Conservation (phyloP, 352 stramenopile genomes). For the Phytophthora fragariae region DNA sequence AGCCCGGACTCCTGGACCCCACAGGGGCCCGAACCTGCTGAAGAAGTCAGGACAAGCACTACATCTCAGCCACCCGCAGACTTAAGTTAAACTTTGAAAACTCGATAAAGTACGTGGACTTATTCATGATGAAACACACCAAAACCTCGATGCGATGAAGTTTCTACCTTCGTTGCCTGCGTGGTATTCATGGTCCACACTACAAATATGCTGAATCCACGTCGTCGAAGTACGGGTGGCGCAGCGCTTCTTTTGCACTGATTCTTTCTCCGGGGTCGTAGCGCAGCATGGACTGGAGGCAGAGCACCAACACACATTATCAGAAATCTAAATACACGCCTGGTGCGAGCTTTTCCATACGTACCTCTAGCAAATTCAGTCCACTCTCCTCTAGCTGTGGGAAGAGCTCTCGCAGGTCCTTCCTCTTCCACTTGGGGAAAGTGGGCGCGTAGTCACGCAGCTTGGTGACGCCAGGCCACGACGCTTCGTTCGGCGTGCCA, state of each 20-base stretch:
- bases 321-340: constrained; percentile 8
- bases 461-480: constrained; percentile 97
- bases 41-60: constrained; percentile 4
- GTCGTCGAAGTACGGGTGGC: constrained; percentile 88
- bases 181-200: not conserved
- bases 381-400: constrained; percentile 64
- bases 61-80: constrained; percentile 5
- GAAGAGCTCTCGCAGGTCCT: constrained; percentile 74
- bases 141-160: not conserved
- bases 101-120: constrained; percentile 36
- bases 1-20: not conserved
- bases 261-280: constrained; percentile 80
- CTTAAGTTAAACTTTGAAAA: not conserved
- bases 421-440: constrained; percentile 97
- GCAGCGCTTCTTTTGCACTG: constrained; percentile 83
- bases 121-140: constrained; percentile 28
- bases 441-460: constrained; percentile 95
- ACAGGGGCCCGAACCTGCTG: constrained; percentile 6
- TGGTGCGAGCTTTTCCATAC: not conserved
- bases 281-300: constrained; percentile 65
- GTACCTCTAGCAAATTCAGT: constrained; percentile 74
- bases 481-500: constrained; percentile 96
- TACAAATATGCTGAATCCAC: constrained; percentile 80
- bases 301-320: not conserved
- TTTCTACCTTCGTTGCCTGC: constrained; percentile 2